Conservation (phyloP, 768 basidiomycete species). For the Candolleomyces efflorescens region DNA sequence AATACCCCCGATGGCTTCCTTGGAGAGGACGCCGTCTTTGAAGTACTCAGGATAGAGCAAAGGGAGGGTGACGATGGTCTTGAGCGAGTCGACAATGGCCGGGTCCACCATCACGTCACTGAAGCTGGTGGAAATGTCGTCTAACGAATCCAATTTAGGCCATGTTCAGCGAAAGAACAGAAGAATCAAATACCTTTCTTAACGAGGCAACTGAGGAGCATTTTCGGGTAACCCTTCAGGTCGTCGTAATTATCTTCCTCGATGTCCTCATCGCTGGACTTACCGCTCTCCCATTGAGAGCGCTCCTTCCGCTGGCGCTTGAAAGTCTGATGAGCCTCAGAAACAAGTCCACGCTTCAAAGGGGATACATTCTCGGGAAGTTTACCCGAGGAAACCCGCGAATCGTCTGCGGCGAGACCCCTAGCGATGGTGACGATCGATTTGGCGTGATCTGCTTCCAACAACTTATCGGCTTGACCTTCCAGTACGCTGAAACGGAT, state of each 20-base stretch:
- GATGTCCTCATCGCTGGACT: too few species aligned
- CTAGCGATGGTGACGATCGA: background rate
- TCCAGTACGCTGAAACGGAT: background rate
- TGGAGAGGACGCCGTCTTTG: slow-evolving; percentile 42
- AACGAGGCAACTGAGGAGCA: too few species aligned
- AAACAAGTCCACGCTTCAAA: background rate
- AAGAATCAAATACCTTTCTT: too few species aligned
- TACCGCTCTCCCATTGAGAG: background rate
- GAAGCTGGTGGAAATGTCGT: slow-evolving; percentile 11
- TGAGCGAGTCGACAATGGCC: slow-evolving; percentile 12
- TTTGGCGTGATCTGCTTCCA: background rate
- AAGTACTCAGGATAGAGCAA: slow-evolving; percentile 11
- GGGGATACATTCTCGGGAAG: too few species aligned
- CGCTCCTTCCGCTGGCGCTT: slow-evolving; percentile 12
- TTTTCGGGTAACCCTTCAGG: background rate
- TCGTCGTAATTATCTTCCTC: background rate
- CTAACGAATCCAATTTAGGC: slow-evolving; percentile 4
- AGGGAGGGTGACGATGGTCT: slow-evolving; percentile 14
- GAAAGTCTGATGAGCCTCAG: background rate
- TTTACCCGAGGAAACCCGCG: too few species aligned
- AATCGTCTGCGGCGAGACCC: background rate
- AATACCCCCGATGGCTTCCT: slow-evolving; percentile 55
- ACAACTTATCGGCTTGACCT: background rate
- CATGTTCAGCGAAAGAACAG: too few species aligned
- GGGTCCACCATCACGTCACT: slow-evolving; percentile 13